These are phyloP conservation scores for Pseudocercospora eumusae DNA, from an alignment of 2,329 filamentous ascomycete genomes.

Conservation along the genomic window DNA sequence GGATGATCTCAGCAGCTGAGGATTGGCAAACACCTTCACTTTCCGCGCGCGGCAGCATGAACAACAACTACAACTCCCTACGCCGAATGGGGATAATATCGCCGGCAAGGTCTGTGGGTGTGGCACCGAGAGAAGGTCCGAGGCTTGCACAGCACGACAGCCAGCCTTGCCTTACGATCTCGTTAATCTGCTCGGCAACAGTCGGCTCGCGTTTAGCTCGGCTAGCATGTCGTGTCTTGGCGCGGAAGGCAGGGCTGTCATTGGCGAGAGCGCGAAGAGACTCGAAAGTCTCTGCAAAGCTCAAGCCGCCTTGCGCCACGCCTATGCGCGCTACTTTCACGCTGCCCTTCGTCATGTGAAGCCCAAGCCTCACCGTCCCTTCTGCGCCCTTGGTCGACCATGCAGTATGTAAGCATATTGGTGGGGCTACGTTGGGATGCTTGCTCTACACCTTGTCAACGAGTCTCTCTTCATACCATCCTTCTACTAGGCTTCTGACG, in stretches of 20 bases:
- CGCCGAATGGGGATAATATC: conserved; percentile 18
- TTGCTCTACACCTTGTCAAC: conserved; percentile 19
- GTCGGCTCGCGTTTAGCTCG: conserved; percentile 15
- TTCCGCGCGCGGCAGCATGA: conserved; percentile 9
- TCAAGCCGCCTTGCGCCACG: conserved; percentile 21
- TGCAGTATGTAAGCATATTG: conserved; percentile 12
- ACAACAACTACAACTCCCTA: conserved; percentile 8
- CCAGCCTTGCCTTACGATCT: conserved; percentile 25
- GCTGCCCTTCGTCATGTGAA: conserved; percentile 24
- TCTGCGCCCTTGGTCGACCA: conserved; percentile 19
- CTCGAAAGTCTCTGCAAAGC: conserved; percentile 27
- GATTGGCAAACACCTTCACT: conserved; percentile 16
- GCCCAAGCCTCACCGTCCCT: conserved; percentile 8
- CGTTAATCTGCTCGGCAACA: conserved; percentile 16
- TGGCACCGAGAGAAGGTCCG: conserved; percentile 15
- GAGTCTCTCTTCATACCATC: conserved; percentile 13
- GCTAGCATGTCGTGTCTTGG: conserved; percentile 11
- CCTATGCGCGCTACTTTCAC: conserved; percentile 24
- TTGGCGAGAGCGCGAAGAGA: conserved; percentile 10
- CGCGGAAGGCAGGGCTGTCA: conserved; percentile 2
- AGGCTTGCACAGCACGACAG: conserved; percentile 24
- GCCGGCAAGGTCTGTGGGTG: conserved; percentile 9
- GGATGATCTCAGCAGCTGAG: conserved; percentile 1
- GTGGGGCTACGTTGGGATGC: conserved; percentile 24
- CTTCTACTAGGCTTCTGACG: conserved; percentile 20